These are phyloP conservation scores for Pythium sukuiense DNA, from an alignment of 352 stramenopile species.

Conservation along the genomic window DNA sequence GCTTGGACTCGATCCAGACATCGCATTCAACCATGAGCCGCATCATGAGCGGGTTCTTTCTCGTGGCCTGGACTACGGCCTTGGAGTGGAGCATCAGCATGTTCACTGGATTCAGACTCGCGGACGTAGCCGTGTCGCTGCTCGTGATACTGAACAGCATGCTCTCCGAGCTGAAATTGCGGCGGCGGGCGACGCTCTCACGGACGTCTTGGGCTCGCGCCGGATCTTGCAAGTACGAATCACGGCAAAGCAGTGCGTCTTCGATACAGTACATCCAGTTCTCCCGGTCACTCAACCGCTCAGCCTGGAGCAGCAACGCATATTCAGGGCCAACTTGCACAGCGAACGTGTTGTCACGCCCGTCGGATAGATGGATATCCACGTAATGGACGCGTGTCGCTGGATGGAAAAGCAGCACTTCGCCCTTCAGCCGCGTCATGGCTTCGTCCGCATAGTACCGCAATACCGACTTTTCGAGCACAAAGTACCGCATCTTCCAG, in stretches of 20 bases:
- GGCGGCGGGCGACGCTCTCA: constrained; percentile 52
- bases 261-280: constrained; percentile 85
- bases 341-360: constrained; percentile 58
- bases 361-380: constrained; percentile 54
- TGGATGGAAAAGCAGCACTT: constrained; percentile 79
- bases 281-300: constrained; percentile 57
- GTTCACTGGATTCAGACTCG: constrained; percentile 31
- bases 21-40: constrained; percentile 47
- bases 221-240: constrained; percentile 57
- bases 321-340: constrained; percentile 64
- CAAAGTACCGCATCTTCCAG: constrained; percentile 78
- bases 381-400: constrained; percentile 67
- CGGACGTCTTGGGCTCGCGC: constrained; percentile 46
- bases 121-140: constrained; percentile 14
- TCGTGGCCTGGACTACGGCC: constrained; percentile 17
- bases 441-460: constrained; percentile 64
- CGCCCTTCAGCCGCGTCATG: constrained; percentile 58
- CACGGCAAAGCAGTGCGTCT: constrained; percentile 66
- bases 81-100: constrained; percentile 38
- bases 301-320: constrained; percentile 58
- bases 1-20: constrained; percentile 40
- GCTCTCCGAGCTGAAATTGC: constrained; percentile 56
- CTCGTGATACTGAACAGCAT: constrained; percentile 33
- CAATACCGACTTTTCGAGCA: constrained; percentile 64
- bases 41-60: constrained; percentile 34